A percentile compares a stretch with the other conserved stretches of the same genome.
These are phyloP conservation scores for Chaetomidium leptoderma DNA, from an alignment of 495 filamentous ascomycete genomes.

Conservation along the genomic window DNA sequence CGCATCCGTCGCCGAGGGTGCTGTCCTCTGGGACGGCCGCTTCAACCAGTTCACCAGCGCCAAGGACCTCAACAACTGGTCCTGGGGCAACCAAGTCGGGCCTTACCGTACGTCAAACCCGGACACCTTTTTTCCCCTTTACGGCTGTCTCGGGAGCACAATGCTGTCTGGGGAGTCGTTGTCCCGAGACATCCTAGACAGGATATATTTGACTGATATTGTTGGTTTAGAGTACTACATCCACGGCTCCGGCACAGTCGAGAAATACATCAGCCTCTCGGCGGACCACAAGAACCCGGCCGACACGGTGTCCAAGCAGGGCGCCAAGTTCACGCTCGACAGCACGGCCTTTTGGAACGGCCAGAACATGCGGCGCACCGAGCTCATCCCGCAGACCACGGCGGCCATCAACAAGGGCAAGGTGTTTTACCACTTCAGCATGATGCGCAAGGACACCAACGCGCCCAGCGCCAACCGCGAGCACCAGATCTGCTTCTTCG, in stretches of 20 bases:
- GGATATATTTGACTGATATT: no score
- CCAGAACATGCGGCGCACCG: conserved; percentile 52
- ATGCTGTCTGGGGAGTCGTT: no score
- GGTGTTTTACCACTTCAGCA: conserved; percentile 66
- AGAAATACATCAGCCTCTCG: conserved; percentile 56
- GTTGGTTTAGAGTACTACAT: conserved; percentile 82
- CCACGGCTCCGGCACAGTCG: conserved; percentile 53
- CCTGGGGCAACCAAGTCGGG: conserved; percentile 60
- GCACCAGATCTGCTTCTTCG: conserved; percentile 73
- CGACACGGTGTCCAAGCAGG: conserved; percentile 56
- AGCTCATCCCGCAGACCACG: conserved; percentile 66
- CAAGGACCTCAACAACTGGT: conserved; percentile 55
- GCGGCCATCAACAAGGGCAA: conserved; percentile 57
- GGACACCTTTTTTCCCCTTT: no score
- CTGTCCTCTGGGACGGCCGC: conserved; percentile 58
- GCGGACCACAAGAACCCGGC: conserved; percentile 62
- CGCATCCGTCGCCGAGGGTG: conserved; percentile 25
- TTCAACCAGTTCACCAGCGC: conserved; percentile 54
- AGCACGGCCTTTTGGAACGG: conserved; percentile 57
- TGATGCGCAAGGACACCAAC: conserved; percentile 56
- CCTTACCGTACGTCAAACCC: no score
- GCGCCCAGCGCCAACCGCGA: conserved; percentile 57
- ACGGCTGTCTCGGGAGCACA: no score
- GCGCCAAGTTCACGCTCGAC: conserved; percentile 65
- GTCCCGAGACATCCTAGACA: no score